Conservation (phyloP, 176 grass and related monocot species). For the Carex cristatella region DNA sequence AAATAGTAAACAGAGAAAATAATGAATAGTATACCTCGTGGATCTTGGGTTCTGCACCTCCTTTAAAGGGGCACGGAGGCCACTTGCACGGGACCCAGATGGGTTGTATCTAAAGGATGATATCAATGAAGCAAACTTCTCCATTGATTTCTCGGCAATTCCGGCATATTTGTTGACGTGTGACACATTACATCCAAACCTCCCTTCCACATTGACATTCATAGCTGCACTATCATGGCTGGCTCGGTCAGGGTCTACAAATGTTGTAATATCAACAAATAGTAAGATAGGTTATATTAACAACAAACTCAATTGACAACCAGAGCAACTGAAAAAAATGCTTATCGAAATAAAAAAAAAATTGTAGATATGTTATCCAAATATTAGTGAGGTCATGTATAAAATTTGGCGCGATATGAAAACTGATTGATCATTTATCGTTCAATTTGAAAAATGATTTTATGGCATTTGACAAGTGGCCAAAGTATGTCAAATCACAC, state of each 20-base stretch:
- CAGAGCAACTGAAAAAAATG: not conserved
- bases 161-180: slow-evolving; percentile 68
- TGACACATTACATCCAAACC: slow-evolving; percentile 75
- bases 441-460: not conserved
- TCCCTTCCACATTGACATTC: slow-evolving; percentile 31
- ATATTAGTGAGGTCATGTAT: not conserved
- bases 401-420: not conserved
- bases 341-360: not conserved
- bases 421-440: not conserved
- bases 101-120: slow-evolving; percentile 71
- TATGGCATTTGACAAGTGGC: not conserved
- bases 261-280: not conserved
- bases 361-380: not conserved
- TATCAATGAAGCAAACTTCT: slow-evolving; percentile 61
- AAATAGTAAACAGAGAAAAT: not conserved
- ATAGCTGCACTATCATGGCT: slow-evolving; percentile 8
- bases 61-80: slow-evolving; percentile 88
- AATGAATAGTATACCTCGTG: slow-evolving; percentile 49
- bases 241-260: slow-evolving; percentile 22
- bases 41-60: slow-evolving; percentile 64
- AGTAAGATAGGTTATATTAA: not conserved
- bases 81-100: slow-evolving; percentile 68
- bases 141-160: slow-evolving; percentile 96
- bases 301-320: not conserved
- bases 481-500: not conserved